Evolutionary conservation across 2,329 filamentous ascomycete species (phyloP), one percentile per base, ranked within the genome.

Genomic region (Didymella arachidicola): DNA sequence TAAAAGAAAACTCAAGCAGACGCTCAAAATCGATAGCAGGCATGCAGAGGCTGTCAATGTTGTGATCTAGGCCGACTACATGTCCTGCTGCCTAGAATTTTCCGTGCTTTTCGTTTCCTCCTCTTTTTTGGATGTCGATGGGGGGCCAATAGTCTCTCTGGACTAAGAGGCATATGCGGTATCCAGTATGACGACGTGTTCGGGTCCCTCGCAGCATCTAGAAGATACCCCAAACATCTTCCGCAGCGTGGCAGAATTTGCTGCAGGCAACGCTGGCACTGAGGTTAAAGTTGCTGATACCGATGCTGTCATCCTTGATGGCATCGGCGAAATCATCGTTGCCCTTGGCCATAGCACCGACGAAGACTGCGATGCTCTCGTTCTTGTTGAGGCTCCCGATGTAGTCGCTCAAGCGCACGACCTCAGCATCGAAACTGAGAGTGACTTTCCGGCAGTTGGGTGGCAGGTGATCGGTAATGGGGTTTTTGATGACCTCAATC

Each of bases 401-500:
- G 78, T 97, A 99, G 76, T 97, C 93, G 69, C 91, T 86, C 32
- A 95, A 91, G 46, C 91, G 90, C 45, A 96, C 91, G 30, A 98
- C 87, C 18, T 90, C 88, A 2, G 93, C 89, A 70, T 99, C 94
- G 77, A 96, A 98, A 78, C 93, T 97, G 64, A 99, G 85, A 0
- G 95, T 99, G 62, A 99, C 90, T 81, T 99, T 99, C 71, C 95
- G 91, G 82, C 95, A 99, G 79, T 98, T 97, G 32, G 93, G 92
- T 5, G 95, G 95, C 10, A 99, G 84, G 75, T 99, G 94, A 75
- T 99, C 93, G 57, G 93, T 97, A 76, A 99, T 97, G 26, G 95
- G 95, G 77, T 98, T 98, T 79, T 95, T 93, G 79, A 99, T 97
- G 69, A 99, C 95, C 70, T 95, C 94, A 59, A 99, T 85, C 26